A percentile compares a stretch with the other conserved stretches of the same genome.
phyloP scores from a whole-genome alignment of 805 yeast genomes.

The Saturnispora mendoncae region DNA sequence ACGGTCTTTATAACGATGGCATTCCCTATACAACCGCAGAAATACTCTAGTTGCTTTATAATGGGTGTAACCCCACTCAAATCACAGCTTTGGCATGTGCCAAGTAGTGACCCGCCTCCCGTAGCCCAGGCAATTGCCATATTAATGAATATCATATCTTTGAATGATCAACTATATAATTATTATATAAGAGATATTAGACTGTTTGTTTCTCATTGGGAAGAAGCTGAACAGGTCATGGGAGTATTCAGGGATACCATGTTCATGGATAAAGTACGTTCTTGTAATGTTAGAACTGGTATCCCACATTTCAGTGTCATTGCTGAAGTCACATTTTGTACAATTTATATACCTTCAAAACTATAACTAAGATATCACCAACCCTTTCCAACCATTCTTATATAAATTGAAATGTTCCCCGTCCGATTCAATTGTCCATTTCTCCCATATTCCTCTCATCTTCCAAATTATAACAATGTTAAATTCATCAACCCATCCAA shows the following conservation, averaged over 20 bases:
- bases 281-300: conserved; percentile 5
- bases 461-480: conserved; percentile 71
- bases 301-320: conserved; percentile 4
- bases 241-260: neutral
- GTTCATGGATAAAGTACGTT: neutral
- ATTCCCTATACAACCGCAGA: neutral
- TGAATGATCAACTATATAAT: neutral
- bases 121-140: conserved; percentile 1
- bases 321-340: conserved; percentile 4
- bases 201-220: conserved; percentile 3
- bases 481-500: conserved; percentile 76
- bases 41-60: conserved; percentile 3
- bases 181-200: neutral
- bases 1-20: neutral
- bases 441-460: conserved; percentile 72
- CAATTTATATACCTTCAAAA: conserved; percentile 9
- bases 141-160: neutral
- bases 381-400: conserved; percentile 63
- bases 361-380: conserved; percentile 22
- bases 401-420: conserved; percentile 43
- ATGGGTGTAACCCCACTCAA: neutral
- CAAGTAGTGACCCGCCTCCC: conserved; percentile 1
- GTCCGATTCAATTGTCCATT: conserved; percentile 49
- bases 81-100: neutral
- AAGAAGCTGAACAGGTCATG: neutral